Percentiles rank a stretch among this genome's conserved stretches.
phyloP scores from a whole-genome alignment of 768 basidiomycete genomes.

The Terana coerulea region DNA sequence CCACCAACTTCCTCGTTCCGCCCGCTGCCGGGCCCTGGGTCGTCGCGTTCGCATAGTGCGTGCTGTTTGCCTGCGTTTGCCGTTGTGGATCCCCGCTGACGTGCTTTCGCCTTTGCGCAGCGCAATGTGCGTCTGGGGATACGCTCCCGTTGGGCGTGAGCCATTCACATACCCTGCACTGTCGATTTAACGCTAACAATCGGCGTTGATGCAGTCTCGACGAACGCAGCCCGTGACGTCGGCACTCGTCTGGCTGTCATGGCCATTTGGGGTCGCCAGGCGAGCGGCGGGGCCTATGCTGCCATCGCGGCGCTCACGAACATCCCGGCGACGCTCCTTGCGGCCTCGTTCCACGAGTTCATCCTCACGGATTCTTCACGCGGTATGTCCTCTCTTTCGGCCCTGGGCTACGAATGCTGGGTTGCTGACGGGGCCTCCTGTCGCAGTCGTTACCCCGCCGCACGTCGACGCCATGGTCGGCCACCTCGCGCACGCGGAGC shows the following conservation, averaged over 20 bases:
- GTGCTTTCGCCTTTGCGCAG: constrained; percentile 34
- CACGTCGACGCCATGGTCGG: constrained; percentile 18
- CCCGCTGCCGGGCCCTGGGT: constrained; percentile 49
- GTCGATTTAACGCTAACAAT: not conserved
- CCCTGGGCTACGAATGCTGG: not conserved
- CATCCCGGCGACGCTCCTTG: constrained; percentile 59
- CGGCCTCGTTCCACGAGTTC: constrained; percentile 49
- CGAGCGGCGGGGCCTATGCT: constrained; percentile 51
- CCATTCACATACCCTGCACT: constrained; percentile 1
- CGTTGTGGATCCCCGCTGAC: not conserved
- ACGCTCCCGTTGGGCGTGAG: constrained; percentile 45
- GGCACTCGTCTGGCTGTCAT: constrained; percentile 60
- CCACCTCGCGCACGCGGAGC: constrained; percentile 23
- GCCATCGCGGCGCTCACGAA: constrained; percentile 64
- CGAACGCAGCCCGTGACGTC: constrained; percentile 67
- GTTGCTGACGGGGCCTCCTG: not conserved
- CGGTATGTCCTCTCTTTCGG: constrained; percentile 32
- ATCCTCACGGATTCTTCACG: constrained; percentile 56
- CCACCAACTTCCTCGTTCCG: constrained; percentile 54
- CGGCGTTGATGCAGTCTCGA: constrained; percentile 40
- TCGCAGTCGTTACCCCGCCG: constrained; percentile 20
- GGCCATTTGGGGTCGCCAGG: constrained; percentile 54
- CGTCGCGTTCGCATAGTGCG: constrained; percentile 59
- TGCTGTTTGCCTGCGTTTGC: not conserved
- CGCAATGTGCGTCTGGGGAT: constrained; percentile 59